Evolutionary conservation across 164 flowering plant species (phyloP), one percentile per base, ranked within the genome.

Genomic region (Stephania yunnanensis): DNA sequence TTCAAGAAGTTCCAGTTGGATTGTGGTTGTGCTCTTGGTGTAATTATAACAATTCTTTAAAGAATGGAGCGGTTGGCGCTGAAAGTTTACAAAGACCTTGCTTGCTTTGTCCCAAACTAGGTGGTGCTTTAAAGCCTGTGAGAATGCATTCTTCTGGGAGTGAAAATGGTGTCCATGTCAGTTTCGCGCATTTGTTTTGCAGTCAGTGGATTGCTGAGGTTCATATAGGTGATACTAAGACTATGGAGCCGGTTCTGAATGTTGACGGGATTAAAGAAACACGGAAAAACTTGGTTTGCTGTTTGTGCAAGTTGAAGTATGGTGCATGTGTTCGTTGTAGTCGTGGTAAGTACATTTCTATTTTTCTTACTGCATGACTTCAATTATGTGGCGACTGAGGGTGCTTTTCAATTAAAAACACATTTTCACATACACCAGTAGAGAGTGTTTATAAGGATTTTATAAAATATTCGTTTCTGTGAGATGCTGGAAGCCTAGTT

Each of bases 261-360:
- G 75, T 89, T 71, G 91, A 82, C 31, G 89, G 85, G 68, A 84
- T 91, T 44, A 87, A 89, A 77, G 97, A 92, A 69, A 86, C 86
- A 20, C 80, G 91, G 72, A 87, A 65, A 74, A 91, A 87, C 75
- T 72, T 90, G 73, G 80, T 88, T 61, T 96, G 99, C 83, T 80
- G 80, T 72, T 52, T 96, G 71, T 96, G 99, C 96, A 94, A 89
- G 83, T 85, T 86, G 77, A 96, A 90, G 83, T 84, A 74, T 77
- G 99, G 98, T 45, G 88, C 91, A 19, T 94, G 97, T 86, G 84
- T 96, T 75, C 94, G 90, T 44, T 96, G 99, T 87, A 92, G 95
- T 84, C 85, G 92, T 81, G 99, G 99, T 96, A 96, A 79, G 97
- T 82, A 73, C 79, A 71, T 78, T 78, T 74, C 76, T 79, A 65